Conservation (phyloP, 1,284 basidiomycete species). For the Caloboletus firmus region DNA sequence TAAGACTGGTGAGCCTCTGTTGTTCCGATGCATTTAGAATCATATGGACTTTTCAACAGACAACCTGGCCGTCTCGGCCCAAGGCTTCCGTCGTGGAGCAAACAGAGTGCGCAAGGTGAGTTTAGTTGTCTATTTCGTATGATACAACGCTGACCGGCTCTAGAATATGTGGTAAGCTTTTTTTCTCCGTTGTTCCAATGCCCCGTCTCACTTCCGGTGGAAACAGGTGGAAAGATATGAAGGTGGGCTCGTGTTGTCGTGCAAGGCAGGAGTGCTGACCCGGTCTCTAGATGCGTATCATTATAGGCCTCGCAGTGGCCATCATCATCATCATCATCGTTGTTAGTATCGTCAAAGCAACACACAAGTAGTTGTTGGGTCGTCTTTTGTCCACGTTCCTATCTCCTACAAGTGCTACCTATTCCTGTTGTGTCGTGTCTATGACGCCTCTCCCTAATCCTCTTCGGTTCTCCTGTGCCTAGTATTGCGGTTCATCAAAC, state of each 20-base stretch:
- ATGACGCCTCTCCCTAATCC: constrained; percentile 33
- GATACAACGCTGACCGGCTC: constrained; percentile 24
- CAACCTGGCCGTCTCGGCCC: constrained; percentile 96
- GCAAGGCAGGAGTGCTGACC: constrained; percentile 10
- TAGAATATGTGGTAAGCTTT: constrained; percentile 82
- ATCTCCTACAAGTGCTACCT: constrained; percentile 8
- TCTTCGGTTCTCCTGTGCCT: constrained; percentile 18
- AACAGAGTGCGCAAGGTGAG: constrained; percentile 97
- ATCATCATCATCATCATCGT: constrained; percentile 93
- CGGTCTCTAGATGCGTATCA: constrained; percentile 74
- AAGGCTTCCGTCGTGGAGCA: constrained; percentile 96
- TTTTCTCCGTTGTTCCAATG: not conserved
- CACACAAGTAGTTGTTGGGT: constrained; percentile 42
- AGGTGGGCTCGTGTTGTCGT: constrained; percentile 48
- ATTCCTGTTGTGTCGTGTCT: constrained; percentile 38
- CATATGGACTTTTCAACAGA: constrained; percentile 50
- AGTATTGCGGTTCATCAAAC: constrained; percentile 16
- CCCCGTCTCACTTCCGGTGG: constrained; percentile 11
- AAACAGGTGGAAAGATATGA: constrained; percentile 95
- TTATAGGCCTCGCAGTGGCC: constrained; percentile 83
- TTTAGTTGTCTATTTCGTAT: constrained; percentile 8
- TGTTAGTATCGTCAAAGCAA: constrained; percentile 86
- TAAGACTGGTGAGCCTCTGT: constrained; percentile 82
- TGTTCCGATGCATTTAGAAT: not conserved
- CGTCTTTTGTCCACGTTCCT: not conserved